Percentiles rank a stretch among this genome's conserved stretches.
Conservation (phyloP, 257 asterid genomes). For the Solanum appendiculatum region DNA sequence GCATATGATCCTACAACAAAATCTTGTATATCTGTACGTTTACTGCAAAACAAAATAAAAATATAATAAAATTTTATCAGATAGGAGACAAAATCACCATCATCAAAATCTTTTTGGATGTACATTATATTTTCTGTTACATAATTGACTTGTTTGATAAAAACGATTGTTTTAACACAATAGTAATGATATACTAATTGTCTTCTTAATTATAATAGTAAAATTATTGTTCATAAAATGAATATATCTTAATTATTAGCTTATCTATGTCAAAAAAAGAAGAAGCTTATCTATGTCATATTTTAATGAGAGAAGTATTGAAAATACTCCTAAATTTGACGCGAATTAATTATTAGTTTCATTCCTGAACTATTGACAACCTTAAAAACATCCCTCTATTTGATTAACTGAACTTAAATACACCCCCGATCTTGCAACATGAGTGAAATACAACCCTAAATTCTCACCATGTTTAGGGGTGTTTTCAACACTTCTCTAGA, state of each 20-base stretch:
- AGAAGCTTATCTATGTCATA: no score
- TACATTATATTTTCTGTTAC: not conserved
- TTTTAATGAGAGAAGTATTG: no score
- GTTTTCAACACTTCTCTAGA: no score
- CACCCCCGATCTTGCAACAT: no score
- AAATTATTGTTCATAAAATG: not conserved
- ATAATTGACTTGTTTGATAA: not conserved
- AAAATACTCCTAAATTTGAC: no score
- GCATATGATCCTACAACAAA: not conserved
- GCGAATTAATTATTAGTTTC: no score
- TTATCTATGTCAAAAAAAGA: no score
- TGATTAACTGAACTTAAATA: no score
- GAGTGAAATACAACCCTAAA: no score
- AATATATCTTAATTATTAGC: not conserved
- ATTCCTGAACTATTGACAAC: no score
- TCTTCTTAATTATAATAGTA: not conserved
- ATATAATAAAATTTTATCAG: not conserved
- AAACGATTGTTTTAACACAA: not conserved
- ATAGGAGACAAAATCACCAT: not conserved
- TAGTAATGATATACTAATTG: not conserved
- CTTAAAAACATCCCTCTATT: no score
- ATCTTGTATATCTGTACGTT: not conserved
- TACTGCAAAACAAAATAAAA: not conserved
- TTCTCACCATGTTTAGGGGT: no score
- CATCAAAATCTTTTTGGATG: not conserved